phyloP scores from a whole-genome alignment of 305 asterid species.

The Ilex paraguariensis region DNA sequence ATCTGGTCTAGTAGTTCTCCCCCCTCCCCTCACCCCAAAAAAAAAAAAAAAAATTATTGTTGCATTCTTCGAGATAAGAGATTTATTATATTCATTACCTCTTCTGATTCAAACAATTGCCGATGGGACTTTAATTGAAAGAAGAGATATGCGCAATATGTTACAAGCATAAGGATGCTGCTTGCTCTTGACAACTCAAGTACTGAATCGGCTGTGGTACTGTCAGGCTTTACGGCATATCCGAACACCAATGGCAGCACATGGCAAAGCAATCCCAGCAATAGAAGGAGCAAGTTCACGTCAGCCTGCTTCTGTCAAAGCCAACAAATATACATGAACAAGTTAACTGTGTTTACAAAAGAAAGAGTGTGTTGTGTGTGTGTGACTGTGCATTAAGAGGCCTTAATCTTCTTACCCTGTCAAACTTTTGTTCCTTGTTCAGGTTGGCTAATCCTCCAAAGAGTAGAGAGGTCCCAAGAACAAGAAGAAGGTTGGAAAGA shows the following conservation, averaged over 20 bases:
- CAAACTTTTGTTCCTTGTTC: conserved; percentile 35
- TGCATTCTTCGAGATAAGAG: background rate
- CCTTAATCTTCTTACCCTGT: conserved; percentile 22
- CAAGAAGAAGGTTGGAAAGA: conserved; percentile 41
- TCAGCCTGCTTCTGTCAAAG: conserved; percentile 39
- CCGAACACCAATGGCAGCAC: conserved; percentile 35
- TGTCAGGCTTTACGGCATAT: conserved; percentile 9
- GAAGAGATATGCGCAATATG: conserved; percentile 37
- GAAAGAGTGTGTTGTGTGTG: no score
- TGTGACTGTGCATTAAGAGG: no score
- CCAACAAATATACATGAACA: background rate
- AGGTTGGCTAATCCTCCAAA: conserved; percentile 36
- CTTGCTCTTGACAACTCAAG: conserved; percentile 37
- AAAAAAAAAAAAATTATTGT: no score
- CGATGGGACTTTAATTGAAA: conserved; percentile 34
- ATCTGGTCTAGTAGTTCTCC: no score
- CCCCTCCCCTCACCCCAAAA: no score
- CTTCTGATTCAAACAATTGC: conserved; percentile 21
- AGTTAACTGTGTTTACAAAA: no score
- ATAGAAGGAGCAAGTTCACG: conserved; percentile 27
- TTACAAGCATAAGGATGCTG: conserved; percentile 36
- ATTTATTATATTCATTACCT: conserved; percentile 17
- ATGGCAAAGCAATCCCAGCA: conserved; percentile 42
- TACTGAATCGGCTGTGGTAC: conserved; percentile 13
- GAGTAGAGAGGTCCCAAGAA: conserved; percentile 34